phyloP scores from a whole-genome alignment of 768 basidiomycete genomes.

The Hygrocybe punicea region DNA sequence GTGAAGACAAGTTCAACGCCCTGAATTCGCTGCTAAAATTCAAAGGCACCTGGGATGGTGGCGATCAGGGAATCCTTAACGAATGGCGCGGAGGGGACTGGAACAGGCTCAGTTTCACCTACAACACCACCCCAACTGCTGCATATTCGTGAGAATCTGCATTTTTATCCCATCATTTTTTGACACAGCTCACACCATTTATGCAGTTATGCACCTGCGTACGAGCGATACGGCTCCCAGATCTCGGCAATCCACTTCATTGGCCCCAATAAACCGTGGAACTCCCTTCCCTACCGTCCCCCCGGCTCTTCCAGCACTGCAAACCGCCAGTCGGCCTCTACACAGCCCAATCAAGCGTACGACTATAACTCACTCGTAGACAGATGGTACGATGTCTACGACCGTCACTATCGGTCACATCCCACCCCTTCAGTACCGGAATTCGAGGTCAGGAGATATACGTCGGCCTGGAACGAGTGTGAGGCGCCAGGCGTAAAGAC shows the following conservation, averaged over 20 bases:
- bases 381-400: conserved; percentile 89
- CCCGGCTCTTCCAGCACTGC: conserved; percentile 49
- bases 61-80: conserved; percentile 96
- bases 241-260: conserved; percentile 92
- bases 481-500: conserved; percentile 16
- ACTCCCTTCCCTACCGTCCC: conserved; percentile 63
- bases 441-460: conserved; percentile 65
- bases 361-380: conserved; percentile 81
- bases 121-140: conserved; percentile 97
- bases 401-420: conserved; percentile 75
- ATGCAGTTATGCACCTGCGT: conserved; percentile 90
- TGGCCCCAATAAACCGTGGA: conserved; percentile 95
- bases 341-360: conserved; percentile 58
- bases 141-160: conserved; percentile 79
- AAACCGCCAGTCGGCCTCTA: conserved; percentile 75
- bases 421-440: conserved; percentile 39
- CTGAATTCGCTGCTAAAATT: conserved; percentile 66
- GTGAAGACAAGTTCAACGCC: conserved; percentile 76
- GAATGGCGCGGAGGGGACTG: conserved; percentile 88
- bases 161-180: conserved; percentile 15
- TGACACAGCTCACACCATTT: conserved; percentile 25
- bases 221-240: conserved; percentile 84
- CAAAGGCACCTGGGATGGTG: conserved; percentile 93
- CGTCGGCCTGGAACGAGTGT: conserved; percentile 70
- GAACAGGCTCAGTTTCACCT: conserved; percentile 94